These are phyloP conservation scores for Macaranga tanarius DNA, from an alignment of 441 rosid genomes.

Conservation along the genomic window DNA sequence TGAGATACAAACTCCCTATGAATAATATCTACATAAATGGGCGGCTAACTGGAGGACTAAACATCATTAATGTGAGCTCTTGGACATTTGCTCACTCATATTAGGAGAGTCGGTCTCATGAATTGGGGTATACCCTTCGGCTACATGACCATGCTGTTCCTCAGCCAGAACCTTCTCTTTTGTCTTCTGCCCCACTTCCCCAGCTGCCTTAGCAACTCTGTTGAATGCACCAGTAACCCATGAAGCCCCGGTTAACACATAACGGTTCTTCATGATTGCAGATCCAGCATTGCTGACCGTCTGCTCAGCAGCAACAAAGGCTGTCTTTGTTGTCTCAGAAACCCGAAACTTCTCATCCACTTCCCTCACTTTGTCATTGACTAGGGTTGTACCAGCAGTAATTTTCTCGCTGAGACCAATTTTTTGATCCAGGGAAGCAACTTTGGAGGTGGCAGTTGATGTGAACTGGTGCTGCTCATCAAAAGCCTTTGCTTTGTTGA, in stretches of 20 bases:
- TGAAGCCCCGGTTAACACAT: conserved; percentile 52
- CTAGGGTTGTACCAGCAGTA: conserved; percentile 54
- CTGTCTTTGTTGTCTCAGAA: conserved; percentile 71
- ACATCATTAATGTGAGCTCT: neutral
- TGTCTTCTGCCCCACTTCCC: conserved; percentile 74
- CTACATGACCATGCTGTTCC: conserved; percentile 15
- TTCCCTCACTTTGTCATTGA: conserved; percentile 62
- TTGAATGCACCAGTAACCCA: conserved; percentile 82
- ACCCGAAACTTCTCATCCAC: conserved; percentile 84
- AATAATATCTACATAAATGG: conserved; percentile 9
- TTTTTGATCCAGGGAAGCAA: conserved; percentile 61
- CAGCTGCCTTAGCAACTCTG: conserved; percentile 75
- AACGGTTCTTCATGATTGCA: conserved; percentile 72
- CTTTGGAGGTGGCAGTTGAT: conserved; percentile 66
- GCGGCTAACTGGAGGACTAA: neutral
- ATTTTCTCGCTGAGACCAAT: conserved; percentile 68
- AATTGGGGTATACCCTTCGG: conserved; percentile 24
- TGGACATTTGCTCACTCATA: conserved; percentile 21
- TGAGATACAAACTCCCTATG: neutral
- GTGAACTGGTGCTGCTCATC: conserved; percentile 69
- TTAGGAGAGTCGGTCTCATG: conserved; percentile 22
- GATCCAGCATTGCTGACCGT: conserved; percentile 68
- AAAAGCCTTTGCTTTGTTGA: conserved; percentile 61
- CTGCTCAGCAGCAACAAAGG: conserved; percentile 69
- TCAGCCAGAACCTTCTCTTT: conserved; percentile 53